phyloP scores from a whole-genome alignment of 2,329 filamentous ascomycete species.

The Alternaria atra region DNA sequence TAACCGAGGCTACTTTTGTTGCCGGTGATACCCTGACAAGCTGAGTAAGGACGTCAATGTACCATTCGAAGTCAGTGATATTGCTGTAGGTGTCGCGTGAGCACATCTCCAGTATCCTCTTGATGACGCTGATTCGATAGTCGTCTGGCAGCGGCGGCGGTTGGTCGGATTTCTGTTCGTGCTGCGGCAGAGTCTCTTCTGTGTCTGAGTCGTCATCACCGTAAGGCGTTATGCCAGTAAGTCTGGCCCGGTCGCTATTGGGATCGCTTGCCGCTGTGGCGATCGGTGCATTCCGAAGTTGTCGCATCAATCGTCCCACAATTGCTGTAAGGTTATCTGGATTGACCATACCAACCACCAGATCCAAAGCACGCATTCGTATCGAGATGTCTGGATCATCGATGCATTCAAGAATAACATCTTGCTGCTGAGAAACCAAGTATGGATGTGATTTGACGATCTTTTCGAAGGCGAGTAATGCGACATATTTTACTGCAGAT shows the following conservation, averaged over 20 bases:
- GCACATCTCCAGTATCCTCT: constrained; percentile 86
- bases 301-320: constrained; percentile 85
- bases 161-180: constrained; percentile 58
- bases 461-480: constrained; percentile 91
- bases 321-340: constrained; percentile 84
- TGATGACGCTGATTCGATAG: constrained; percentile 84
- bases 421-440: constrained; percentile 90
- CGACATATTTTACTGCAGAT: constrained; percentile 88
- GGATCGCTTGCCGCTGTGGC: constrained; percentile 58
- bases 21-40: constrained; percentile 75
- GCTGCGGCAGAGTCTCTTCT: constrained; percentile 63
- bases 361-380: constrained; percentile 86
- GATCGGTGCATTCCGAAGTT: constrained; percentile 74
- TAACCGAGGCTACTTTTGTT: constrained; percentile 43
- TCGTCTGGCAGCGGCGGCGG: constrained; percentile 79
- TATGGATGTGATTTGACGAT: constrained; percentile 89
- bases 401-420: constrained; percentile 95
- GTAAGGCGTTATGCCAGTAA: constrained; percentile 56
- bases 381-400: constrained; percentile 97
- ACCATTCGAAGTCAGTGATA: constrained; percentile 95
- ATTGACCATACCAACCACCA: constrained; percentile 94
- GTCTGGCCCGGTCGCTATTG: constrained; percentile 57
- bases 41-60: constrained; percentile 87
- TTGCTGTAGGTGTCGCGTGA: constrained; percentile 87
- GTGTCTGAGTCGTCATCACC: constrained; percentile 66